A percentile compares a stretch with the other conserved stretches of the same genome.
phyloP scores from a whole-genome alignment of 2,329 filamentous ascomycete species.

The Fusarium haematococcum region DNA sequence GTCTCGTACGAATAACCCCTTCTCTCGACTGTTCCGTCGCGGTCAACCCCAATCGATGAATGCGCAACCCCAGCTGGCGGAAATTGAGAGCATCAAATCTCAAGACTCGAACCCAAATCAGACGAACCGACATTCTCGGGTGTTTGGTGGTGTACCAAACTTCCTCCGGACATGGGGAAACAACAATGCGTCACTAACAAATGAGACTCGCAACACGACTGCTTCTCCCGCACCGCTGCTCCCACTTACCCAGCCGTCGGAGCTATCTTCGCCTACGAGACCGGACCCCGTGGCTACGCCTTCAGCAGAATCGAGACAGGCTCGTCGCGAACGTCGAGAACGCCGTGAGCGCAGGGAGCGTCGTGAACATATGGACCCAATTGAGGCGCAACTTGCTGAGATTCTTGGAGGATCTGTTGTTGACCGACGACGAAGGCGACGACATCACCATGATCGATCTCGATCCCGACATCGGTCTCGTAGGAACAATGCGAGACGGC shows the following conservation, averaged over 20 bases:
- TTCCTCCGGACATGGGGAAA: constrained; percentile 27
- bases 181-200: constrained; percentile 12
- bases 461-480: constrained; percentile 17
- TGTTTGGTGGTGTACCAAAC: constrained; percentile 17
- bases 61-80: constrained; percentile 35
- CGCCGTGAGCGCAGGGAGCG: constrained; percentile 2
- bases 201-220: constrained; percentile 20
- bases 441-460: constrained; percentile 12
- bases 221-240: constrained; percentile 33
- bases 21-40: constrained; percentile 36
- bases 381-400: constrained; percentile 33
- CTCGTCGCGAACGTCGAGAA: constrained; percentile 13
- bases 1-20: constrained; percentile 8
- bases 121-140: constrained; percentile 13
- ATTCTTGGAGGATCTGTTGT: constrained; percentile 21
- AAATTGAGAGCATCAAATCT: constrained; percentile 60
- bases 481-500: constrained; percentile 27
- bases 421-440: constrained; percentile 5
- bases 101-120: constrained; percentile 56
- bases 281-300: constrained; percentile 26
- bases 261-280: constrained; percentile 14
- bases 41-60: constrained; percentile 30
- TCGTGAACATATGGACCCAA: constrained; percentile 17
- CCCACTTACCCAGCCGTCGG: constrained; percentile 10
- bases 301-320: constrained; percentile 12